Base-by-base conservation (phyloP, 768 basidiomycete species). In the Termitomyces bulborhizus region DNA sequence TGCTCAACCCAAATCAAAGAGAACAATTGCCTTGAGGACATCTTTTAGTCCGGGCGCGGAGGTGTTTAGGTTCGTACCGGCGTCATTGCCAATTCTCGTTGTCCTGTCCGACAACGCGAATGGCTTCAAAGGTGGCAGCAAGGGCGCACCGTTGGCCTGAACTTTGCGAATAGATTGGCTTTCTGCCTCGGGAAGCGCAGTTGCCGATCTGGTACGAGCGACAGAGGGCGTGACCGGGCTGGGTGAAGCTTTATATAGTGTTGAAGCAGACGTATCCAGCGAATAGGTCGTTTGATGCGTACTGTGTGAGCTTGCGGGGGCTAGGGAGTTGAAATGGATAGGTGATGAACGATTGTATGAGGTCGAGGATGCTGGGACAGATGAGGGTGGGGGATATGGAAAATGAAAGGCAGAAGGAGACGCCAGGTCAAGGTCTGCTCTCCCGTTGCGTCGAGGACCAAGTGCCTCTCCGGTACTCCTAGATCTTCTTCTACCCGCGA, bases 41-140 rank as follows among this genome's bases (percentile, higher is more conserved):
- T 90, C 87, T 63, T 84, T 88, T 32, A 89, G 69, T 3, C 82
- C 85, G 1, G 85, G 84, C 0, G 83, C 68, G 26, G 73, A 71
- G 37, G 74, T 60, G 51, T 62, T 60, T 13, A 63, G 66, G 64
- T 53, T 75, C 66, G 54, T 70, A 27, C 55, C 75, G 1, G 73
- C 71, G 26, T 78, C 74, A 54, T 76, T 79, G 4, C 78, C 80
- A 36, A 76, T 80, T 46, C 80, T 71, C 46, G 76, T 75, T 46
- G 77, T 75, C 44, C 80, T 70, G 16, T 64, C 63, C 18, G 62
- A 54, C 50, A 67, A 66, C n/a, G 69, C 75, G 51, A 78, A 79
- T 4, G 81, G 76, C 60, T 73, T 73, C 27, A 75, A 60, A 11
- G 80, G 79, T 15, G 77, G 73, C 3, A 72, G 53, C 16, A 78